Conservation (phyloP, 345 rosid species). For the Eucalyptus melliodora region DNA sequence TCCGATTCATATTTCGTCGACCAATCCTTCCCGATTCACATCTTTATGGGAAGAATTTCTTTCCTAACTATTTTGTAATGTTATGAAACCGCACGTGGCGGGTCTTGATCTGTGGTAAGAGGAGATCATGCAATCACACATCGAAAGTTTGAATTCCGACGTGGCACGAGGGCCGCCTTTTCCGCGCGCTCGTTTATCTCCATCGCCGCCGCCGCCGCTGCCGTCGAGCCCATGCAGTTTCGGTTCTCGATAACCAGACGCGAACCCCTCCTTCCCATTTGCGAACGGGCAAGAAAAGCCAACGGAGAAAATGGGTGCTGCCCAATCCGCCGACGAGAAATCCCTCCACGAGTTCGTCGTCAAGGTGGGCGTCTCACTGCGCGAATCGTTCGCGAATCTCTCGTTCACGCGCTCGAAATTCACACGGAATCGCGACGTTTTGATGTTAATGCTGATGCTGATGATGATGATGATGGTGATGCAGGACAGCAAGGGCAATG, state of each 20-base stretch:
- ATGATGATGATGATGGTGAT: neutral
- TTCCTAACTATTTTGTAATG: neutral
- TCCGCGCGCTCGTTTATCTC: neutral
- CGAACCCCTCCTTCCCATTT: neutral
- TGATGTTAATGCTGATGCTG: neutral
- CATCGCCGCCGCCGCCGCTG: neutral
- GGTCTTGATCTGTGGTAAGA: neutral
- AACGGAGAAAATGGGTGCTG: neutral
- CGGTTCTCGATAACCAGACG: neutral
- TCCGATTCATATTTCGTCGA: no score
- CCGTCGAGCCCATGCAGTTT: neutral
- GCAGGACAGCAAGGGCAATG: conserved; percentile 69
- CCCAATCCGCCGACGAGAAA: conserved; percentile 43
- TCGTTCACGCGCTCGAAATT: neutral
- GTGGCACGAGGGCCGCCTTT: neutral
- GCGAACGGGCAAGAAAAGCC: neutral
- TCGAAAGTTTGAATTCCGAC: neutral
- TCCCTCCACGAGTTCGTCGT: conserved; percentile 66
- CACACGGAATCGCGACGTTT: neutral
- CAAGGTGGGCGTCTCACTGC: conserved; percentile 18
- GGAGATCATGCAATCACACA: neutral
- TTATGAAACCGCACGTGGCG: neutral
- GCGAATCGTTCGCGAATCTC: neutral
- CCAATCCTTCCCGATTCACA: neutral
- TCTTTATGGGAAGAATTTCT: fast-evolving